phyloP scores from a whole-genome alignment of 768 basidiomycete species.

The Trametes sanguinea region DNA sequence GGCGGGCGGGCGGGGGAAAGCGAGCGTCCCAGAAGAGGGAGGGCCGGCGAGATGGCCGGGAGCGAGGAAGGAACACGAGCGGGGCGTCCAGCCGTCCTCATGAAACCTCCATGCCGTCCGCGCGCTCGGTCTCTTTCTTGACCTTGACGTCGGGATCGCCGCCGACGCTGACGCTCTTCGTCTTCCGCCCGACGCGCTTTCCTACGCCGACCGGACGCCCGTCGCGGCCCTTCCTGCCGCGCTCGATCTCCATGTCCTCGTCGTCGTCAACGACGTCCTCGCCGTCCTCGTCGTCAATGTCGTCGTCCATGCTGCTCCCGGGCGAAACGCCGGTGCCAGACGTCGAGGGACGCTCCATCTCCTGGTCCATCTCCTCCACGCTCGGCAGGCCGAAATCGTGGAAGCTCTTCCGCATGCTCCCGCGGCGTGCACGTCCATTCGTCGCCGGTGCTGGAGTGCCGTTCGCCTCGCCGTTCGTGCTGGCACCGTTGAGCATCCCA shows the following conservation, averaged over 20 bases:
- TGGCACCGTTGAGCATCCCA: conserved; percentile 13
- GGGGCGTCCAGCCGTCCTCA: conserved; percentile 10
- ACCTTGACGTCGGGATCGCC: conserved; percentile 25
- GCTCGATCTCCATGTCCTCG: conserved; percentile 25
- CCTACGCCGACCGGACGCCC: conserved; percentile 27
- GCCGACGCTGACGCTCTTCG: conserved; percentile 22
- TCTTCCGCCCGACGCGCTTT: conserved; percentile 26
- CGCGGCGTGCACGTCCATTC: conserved; percentile 26
- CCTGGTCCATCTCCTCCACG: conserved; percentile 37
- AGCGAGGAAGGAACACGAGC: not conserved
- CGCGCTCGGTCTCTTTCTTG: conserved; percentile 31
- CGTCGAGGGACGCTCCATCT: conserved; percentile 21
- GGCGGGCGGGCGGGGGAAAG: not conserved
- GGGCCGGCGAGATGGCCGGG: not conserved
- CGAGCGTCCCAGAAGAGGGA: not conserved
- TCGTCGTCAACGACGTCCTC: conserved; percentile 28
- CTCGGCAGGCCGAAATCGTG: conserved; percentile 32
- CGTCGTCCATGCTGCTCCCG: conserved; percentile 20
- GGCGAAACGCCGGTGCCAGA: conserved; percentile 22
- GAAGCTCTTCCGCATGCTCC: conserved; percentile 26
- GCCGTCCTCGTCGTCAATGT: conserved; percentile 18
- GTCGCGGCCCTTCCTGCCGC: conserved; percentile 30
- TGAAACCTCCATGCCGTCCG: conserved; percentile 31
- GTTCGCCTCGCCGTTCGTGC: not conserved
- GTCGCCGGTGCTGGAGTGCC: conserved; percentile 3